These are phyloP conservation scores for Russula dissimulans DNA, from an alignment of 768 basidiomycete genomes.

Conservation along the genomic window DNA sequence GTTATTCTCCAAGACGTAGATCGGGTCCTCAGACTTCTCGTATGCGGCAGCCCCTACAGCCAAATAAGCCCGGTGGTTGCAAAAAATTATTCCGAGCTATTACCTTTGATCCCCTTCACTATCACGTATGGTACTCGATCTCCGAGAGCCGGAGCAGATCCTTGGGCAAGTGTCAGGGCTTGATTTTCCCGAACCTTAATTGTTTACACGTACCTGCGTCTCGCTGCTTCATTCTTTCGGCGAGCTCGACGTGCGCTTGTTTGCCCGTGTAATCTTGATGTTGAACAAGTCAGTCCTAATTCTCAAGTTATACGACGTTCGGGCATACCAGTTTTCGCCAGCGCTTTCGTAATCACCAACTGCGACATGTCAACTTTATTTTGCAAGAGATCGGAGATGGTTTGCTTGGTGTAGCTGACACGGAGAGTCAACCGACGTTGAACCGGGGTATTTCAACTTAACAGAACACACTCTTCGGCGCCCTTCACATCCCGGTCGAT, in stretches of 20 bases:
- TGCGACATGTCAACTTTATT: constrained; percentile 99
- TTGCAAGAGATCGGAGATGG: constrained; percentile 87
- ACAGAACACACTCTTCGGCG: constrained; percentile 71
- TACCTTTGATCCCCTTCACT: constrained; percentile 90
- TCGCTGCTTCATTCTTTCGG: constrained; percentile 90
- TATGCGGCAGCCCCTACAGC: constrained; percentile 87
- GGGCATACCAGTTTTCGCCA: constrained; percentile 69
- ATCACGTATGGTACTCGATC: constrained; percentile 99
- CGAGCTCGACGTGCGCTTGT: constrained; percentile 94
- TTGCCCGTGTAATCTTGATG: constrained; percentile 79
- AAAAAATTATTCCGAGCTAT: not conserved
- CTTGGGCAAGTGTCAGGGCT: constrained; percentile 27
- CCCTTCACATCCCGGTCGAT: constrained; percentile 91
- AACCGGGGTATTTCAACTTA: not conserved
- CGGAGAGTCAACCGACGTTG: not conserved
- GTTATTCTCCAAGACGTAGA: constrained; percentile 96
- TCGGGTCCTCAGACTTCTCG: constrained; percentile 96
- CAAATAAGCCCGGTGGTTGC: not conserved
- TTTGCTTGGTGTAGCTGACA: constrained; percentile 81
- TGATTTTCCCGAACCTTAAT: not conserved
- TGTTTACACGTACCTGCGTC: constrained; percentile 58
- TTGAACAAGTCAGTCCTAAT: not conserved
- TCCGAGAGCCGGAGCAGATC: constrained; percentile 94
- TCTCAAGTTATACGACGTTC: not conserved
- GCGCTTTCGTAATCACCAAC: constrained; percentile 95